These are phyloP conservation scores for Geosmithia flava DNA, from an alignment of 2,329 filamentous ascomycete species.

Conservation along the genomic window DNA sequence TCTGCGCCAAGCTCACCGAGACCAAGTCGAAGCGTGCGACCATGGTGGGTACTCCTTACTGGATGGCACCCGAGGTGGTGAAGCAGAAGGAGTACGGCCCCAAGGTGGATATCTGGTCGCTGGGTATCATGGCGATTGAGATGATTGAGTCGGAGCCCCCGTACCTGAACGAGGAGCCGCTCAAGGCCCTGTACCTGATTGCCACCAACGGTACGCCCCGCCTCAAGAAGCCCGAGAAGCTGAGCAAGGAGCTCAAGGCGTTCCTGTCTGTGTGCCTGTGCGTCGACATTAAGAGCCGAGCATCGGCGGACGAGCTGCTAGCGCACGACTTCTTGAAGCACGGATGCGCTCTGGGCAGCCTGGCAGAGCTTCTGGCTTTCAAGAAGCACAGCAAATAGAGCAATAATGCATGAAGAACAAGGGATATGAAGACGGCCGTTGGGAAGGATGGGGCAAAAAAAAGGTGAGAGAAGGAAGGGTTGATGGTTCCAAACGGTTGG, in stretches of 20 bases:
- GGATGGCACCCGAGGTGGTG: slow-evolving; percentile 99
- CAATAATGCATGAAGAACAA: background rate
- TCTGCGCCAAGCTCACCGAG: slow-evolving; percentile 97
- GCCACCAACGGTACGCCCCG: slow-evolving; percentile 94
- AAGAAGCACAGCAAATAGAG: slow-evolving; percentile 57
- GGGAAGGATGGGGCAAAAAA: background rate
- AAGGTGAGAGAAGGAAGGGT: background rate
- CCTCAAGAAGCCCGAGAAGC: slow-evolving; percentile 95
- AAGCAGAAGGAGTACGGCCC: slow-evolving; percentile 98
- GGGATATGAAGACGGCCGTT: background rate
- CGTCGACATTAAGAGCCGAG: slow-evolving; percentile 89
- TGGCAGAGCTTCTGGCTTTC: slow-evolving; percentile 81
- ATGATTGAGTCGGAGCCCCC: slow-evolving; percentile 99
- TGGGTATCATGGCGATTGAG: slow-evolving; percentile 99
- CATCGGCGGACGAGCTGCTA: slow-evolving; percentile 80
- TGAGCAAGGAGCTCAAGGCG: slow-evolving; percentile 94
- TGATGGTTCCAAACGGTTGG: background rate
- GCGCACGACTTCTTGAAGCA: slow-evolving; percentile 90
- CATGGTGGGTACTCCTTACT: slow-evolving; percentile 98
- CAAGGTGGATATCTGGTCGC: slow-evolving; percentile 97
- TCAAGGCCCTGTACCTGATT: slow-evolving; percentile 95
- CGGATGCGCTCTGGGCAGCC: slow-evolving; percentile 70
- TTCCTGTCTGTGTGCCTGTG: slow-evolving; percentile 95
- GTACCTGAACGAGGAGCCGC: slow-evolving; percentile 93
- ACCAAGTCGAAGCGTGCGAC: slow-evolving; percentile 94